A percentile compares a stretch with the other conserved stretches of the same genome.
Conservation (phyloP, 345 rosid genomes). For the Aethionema arabicum region DNA sequence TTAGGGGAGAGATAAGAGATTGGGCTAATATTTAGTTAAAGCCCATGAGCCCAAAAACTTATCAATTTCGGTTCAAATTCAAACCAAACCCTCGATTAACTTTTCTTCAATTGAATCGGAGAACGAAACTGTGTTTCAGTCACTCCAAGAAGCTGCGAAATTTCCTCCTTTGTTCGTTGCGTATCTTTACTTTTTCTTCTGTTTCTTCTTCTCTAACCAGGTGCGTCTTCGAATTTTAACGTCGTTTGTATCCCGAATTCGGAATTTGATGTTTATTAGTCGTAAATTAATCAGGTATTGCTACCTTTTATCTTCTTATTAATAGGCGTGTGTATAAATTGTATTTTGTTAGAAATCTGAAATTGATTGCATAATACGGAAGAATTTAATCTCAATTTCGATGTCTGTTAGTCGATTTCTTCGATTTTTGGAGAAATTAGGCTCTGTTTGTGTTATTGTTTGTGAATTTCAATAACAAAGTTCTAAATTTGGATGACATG, state of each 20-base stretch:
- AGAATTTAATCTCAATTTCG: background rate
- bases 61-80: conserved; percentile 24
- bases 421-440: conserved; percentile 11
- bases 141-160: conserved; percentile 19
- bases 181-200: conserved; percentile 5
- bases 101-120: conserved; percentile 12
- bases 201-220: conserved; percentile 8
- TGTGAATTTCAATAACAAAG: background rate
- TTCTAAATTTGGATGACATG: background rate
- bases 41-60: conserved; percentile 26
- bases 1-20: background rate
- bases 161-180: conserved; percentile 22
- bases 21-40: conserved; percentile 28
- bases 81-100: conserved; percentile 33
- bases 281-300: background rate
- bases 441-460: conserved; percentile 14
- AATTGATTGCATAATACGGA: conserved; percentile 3
- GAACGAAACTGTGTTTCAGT: conserved; percentile 31
- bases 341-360: background rate
- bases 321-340: conserved; percentile 3
- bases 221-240: conserved; percentile 3
- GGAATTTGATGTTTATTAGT: background rate
- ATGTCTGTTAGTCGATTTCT: background rate
- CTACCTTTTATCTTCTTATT: conserved; percentile 2
- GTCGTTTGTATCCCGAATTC: background rate